Base-by-base conservation (phyloP, 2,329 filamentous ascomycete genomes). In the Penicillium aurantiogriseum region DNA sequence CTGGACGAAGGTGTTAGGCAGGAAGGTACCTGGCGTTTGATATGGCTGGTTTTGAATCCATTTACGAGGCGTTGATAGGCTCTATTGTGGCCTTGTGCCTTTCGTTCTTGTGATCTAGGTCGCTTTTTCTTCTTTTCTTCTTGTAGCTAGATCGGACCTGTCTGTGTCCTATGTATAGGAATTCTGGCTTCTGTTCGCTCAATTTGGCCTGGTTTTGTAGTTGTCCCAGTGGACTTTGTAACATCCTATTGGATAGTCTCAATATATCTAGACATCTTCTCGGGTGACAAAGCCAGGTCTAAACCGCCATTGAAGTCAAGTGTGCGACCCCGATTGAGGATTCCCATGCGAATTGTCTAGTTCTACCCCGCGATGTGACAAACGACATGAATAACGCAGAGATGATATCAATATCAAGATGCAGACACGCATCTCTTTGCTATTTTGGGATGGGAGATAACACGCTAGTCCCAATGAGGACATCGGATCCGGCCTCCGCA, bases 401-500 rank as follows among this genome's bases (percentile, higher is more conserved):
- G 15, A 50, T 36, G 19, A 44, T 53, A 53, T 38, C 43, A 44
- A 57, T 27, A 21, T 33, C 29, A 23, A 56, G 33, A 43, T 54
- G 57, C 51, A 58, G 52, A 50, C 56, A 60, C 59, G 67, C 59
- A 63, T 65, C 59, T 29, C n/a, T 47, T 65, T 66, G 51, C 69
- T 59, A 6, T 29, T 63, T 67, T 42, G 13, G 56, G 58, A 36
- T 10, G 19, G 23, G 38, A 19, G 17, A 42, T 33, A 51, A 25
- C 29, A 38, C 60, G 51, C 71, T 69, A 72, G 79, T 83, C 61
- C 77, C 81, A 64, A 83, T 86, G 21, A 81, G 82, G 70, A 78
- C 83, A 59, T 62, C 25, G 2, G 85, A 90, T 70, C 89, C 86
- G 71, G 80, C 90, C 31, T 82, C 61, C 56, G 56, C 63, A 62